These are phyloP conservation scores for Saturnispora saitoi DNA, from an alignment of 805 yeast species.

Conservation along the genomic window DNA sequence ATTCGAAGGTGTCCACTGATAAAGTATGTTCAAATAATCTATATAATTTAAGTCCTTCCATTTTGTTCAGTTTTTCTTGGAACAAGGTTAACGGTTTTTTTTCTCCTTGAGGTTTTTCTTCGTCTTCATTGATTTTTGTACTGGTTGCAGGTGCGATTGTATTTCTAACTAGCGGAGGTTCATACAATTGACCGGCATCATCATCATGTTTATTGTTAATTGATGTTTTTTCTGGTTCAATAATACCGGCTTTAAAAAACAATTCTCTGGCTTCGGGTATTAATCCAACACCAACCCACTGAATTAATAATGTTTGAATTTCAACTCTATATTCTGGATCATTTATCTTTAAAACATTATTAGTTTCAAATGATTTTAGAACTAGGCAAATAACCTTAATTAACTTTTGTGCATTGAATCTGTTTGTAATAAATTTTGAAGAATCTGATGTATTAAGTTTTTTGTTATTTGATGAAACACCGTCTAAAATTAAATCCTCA, in stretches of 20 bases:
- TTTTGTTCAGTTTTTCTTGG: not conserved
- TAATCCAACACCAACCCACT: constrained; percentile 48
- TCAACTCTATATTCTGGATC: constrained; percentile 50
- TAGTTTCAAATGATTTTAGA: constrained; percentile 43
- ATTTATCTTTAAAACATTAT: constrained; percentile 34
- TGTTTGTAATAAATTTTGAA: constrained; percentile 25
- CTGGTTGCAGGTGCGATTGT: not conserved
- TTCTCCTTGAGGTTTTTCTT: not conserved
- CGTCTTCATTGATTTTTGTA: not conserved
- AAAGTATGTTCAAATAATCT: constrained; percentile 7
- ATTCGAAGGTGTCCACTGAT: constrained; percentile 10
- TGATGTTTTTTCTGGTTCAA: not conserved
- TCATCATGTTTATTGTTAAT: not conserved
- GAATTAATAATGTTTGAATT: constrained; percentile 49
- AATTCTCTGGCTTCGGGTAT: constrained; percentile 55
- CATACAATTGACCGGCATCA: not conserved
- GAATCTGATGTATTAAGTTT: constrained; percentile 13
- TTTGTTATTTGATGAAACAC: not conserved
- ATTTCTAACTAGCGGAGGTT: not conserved
- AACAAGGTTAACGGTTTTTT: not conserved
- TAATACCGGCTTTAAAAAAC: constrained; percentile 25
- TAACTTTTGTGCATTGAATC: constrained; percentile 30
- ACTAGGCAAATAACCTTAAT: constrained; percentile 54
- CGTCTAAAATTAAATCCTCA: constrained; percentile 12
- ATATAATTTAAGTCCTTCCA: constrained; percentile 6